These are phyloP conservation scores for Curvularia lunata DNA, from an alignment of 2,329 filamentous ascomycete species.

Conservation along the genomic window DNA sequence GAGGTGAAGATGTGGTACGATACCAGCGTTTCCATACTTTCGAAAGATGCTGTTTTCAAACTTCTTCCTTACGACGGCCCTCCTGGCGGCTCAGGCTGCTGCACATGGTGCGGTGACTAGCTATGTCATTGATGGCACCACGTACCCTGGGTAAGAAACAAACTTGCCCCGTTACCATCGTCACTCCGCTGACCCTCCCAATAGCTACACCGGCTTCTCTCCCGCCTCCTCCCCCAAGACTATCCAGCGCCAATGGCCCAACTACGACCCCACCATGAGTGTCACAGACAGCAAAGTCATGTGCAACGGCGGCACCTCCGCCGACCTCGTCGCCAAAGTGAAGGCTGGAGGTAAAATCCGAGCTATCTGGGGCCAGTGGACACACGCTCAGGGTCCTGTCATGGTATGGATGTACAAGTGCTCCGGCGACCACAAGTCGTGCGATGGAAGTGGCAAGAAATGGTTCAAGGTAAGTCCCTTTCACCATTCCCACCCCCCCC, in stretches of 20 bases:
- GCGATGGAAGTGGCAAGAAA: conserved; percentile 59
- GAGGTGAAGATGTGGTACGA: background rate
- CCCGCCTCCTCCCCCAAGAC: conserved; percentile 57
- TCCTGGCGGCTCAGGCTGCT: conserved; percentile 39
- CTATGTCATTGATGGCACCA: conserved; percentile 45
- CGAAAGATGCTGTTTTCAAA: conserved; percentile 48
- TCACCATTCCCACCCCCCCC: background rate
- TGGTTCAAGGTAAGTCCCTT: conserved; percentile 68
- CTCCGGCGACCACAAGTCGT: conserved; percentile 55
- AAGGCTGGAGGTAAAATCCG: conserved; percentile 59
- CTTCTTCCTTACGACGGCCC: conserved; percentile 41
- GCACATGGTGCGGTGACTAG: conserved; percentile 47
- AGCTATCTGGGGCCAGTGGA: conserved; percentile 64
- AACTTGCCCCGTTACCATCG: too few relatives aligned
- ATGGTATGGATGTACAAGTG: conserved; percentile 64
- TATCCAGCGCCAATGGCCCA: conserved; percentile 65
- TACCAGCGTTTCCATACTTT: too few relatives aligned
- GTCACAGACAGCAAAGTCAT: conserved; percentile 59
- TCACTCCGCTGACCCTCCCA: conserved; percentile 22
- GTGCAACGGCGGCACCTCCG: conserved; percentile 59
- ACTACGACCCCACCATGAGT: conserved; percentile 62
- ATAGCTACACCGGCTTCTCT: conserved; percentile 60
- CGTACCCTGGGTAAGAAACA: conserved; percentile 42
- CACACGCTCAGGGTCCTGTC: conserved; percentile 64
- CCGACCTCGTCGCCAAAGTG: conserved; percentile 54